A percentile compares a stretch with the other conserved stretches of the same genome.
Evolutionary conservation across 2,329 filamentous ascomycete species (phyloP).

Genomic region (Arthrobotrys musiformis): DNA sequence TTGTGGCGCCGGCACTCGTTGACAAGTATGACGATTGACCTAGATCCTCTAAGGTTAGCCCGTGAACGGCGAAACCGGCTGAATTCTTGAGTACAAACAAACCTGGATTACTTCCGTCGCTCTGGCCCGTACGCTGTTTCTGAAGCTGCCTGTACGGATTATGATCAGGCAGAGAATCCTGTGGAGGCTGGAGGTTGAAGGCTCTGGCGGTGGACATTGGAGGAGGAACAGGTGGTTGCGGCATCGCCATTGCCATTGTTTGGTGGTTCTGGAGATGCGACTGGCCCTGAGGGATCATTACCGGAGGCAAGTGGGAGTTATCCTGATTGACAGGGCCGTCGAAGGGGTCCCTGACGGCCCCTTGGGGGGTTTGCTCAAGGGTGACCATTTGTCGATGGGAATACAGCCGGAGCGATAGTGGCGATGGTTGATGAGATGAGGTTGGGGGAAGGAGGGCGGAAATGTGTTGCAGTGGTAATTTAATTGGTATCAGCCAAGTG

Average conservation of each 20-base stretch:
- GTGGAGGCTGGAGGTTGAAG: slow-evolving; percentile 36
- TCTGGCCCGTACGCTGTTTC: slow-evolving; percentile 51
- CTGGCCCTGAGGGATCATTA: background rate
- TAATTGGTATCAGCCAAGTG: slow-evolving; percentile 10
- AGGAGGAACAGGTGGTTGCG: slow-evolving; percentile 1
- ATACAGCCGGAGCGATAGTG: background rate
- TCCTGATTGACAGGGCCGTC: slow-evolving; percentile 6
- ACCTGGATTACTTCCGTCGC: slow-evolving; percentile 46
- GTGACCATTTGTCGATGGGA: slow-evolving; percentile 42
- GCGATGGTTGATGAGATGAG: background rate
- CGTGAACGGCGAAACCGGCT: background rate
- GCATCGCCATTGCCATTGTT: no score
- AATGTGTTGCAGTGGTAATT: slow-evolving; percentile 23
- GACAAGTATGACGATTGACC: slow-evolving; percentile 44
- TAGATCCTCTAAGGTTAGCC: background rate
- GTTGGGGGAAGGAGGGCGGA: background rate
- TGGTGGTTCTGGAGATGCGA: slow-evolving; percentile 1
- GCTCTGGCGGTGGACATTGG: slow-evolving; percentile 5
- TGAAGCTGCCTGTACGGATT: slow-evolving; percentile 50
- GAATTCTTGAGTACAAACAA: background rate
- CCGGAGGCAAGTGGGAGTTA: background rate
- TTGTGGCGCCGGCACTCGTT: slow-evolving; percentile 36
- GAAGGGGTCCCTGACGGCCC: slow-evolving; percentile 30
- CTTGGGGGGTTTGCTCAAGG: slow-evolving; percentile 26
- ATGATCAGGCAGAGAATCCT: slow-evolving; percentile 46